Evolutionary conservation across 805 yeast species (phyloP).

Genomic region (Kodamaea lidongshanica): DNA sequence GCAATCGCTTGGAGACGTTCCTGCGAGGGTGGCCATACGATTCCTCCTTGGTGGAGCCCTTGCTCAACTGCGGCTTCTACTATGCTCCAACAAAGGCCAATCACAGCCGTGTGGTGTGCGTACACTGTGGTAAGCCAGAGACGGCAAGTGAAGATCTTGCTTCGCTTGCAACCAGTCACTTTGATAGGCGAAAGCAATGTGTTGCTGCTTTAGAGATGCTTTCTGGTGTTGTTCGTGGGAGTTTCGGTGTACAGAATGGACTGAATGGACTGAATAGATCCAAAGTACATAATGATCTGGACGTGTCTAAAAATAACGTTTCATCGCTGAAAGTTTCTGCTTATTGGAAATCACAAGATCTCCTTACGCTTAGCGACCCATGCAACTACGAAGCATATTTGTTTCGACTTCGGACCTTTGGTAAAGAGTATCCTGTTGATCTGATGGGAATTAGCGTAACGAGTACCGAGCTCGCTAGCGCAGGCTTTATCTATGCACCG

Average conservation of each 20-base stretch:
- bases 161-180: conserved; percentile 8
- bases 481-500: conserved; percentile 39
- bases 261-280: too few species aligned
- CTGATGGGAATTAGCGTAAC: not conserved
- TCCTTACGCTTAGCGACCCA: too few species aligned
- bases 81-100: conserved; percentile 45
- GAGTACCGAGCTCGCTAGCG: conserved; percentile 29
- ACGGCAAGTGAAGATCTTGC: conserved; percentile 6
- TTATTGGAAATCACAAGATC: too few species aligned
- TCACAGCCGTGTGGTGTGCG: conserved; percentile 52
- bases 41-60: conserved; percentile 16
- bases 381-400: too few species aligned
- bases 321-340: too few species aligned
- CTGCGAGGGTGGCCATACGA: conserved; percentile 20
- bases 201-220: conserved; percentile 8
- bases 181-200: conserved; percentile 8
- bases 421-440: conserved; percentile 8
- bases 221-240: conserved; percentile 8
- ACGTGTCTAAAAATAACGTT: too few species aligned
- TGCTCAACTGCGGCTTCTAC: conserved; percentile 58
- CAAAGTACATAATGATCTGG: too few species aligned
- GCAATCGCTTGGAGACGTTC: conserved; percentile 17
- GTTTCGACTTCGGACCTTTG: conserved; percentile 8
- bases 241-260: too few species aligned
- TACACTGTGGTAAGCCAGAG: conserved; percentile 35